Base-by-base conservation (phyloP, 2,329 filamentous ascomycete genomes). In the Magnaporthiopsis rhizophila region DNA sequence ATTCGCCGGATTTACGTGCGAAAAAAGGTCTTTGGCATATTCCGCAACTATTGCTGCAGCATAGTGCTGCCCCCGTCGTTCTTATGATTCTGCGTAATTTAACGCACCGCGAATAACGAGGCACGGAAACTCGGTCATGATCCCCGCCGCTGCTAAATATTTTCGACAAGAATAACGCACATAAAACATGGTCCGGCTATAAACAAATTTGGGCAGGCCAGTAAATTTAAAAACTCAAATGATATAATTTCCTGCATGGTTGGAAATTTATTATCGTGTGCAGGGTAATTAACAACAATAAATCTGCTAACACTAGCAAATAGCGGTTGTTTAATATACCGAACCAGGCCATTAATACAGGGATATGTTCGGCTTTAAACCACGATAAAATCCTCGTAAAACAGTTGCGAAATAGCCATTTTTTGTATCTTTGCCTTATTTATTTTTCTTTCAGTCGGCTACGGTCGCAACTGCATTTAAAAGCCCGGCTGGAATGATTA, bases 101-200 rank as follows among this genome's bases (percentile, higher is more conserved):
- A 13, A 38, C 36, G 18, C 36, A 4, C 13, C 36, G 13, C 36
- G 36, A 13, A 38, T 38, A 11, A 36, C 34, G 3, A 36, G 34
- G 34, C 34, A 36, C 34, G 34, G 34, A 36, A 36, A 36, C 34
- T 36, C 34, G 34, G 34, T 12, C 34, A 36, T 36, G 34, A 36
- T 36, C 34, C 28, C 28, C 28, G 5, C 28, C 28, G 28, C 28
- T 30, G 3, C 28, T 5, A 30, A n/a, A 69, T 66, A 34, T 69
- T 59, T 53, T 69, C 67, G 15, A 69, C 63, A 28, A 69, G 30
- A 2, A 68, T 15, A 59, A 69, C 56, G 7, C 67, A 65, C 28
- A 69, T 69, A 63, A 26, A 38, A 30, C 28, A 38, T 38, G 59
- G 28, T 59, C 61, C 50, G 59, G 57, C 7, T 58, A 30, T 58